Evolutionary conservation across 305 asterid species (phyloP).

Genomic region (Salvia sclarea): DNA sequence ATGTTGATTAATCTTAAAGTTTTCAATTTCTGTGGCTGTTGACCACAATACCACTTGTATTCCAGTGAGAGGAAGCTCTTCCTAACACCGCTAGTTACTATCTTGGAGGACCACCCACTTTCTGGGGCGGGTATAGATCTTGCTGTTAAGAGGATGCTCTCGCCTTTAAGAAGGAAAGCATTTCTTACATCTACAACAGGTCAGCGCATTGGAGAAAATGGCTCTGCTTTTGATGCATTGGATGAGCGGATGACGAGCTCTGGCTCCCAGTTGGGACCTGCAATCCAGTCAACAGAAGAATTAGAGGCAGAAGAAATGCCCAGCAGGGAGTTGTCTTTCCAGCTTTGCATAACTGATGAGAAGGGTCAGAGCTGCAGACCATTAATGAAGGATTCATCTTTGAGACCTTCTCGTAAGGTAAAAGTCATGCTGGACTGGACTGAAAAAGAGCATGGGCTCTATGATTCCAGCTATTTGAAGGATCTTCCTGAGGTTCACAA

Average conservation of each 20-base stretch:
- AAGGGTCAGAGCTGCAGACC: constrained; percentile 62
- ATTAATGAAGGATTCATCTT: constrained; percentile 54
- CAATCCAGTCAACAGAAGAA: constrained; percentile 41
- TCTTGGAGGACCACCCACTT: constrained; percentile 65
- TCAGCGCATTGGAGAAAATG: constrained; percentile 43
- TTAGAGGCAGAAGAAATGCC: constrained; percentile 53
- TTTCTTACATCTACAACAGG: constrained; percentile 38
- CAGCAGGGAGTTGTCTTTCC: constrained; percentile 56
- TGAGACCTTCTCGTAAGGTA: constrained; percentile 45
- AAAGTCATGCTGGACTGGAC: constrained; percentile 81
- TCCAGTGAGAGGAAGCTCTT: constrained; percentile 82
- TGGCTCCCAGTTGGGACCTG: constrained; percentile 40
- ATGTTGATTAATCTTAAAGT: constrained; percentile 1
- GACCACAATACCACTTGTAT: constrained; percentile 21
- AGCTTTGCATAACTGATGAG: constrained; percentile 66
- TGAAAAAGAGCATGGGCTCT: constrained; percentile 56
- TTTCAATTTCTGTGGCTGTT: constrained; percentile 29
- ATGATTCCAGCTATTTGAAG: constrained; percentile 67
- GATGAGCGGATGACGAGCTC: constrained; percentile 41
- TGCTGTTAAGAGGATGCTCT: constrained; percentile 64
- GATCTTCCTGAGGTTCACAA: constrained; percentile 86
- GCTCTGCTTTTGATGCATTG: constrained; percentile 34
- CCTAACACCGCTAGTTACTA: constrained; percentile 81
- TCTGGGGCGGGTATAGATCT: constrained; percentile 65
- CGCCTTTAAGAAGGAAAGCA: constrained; percentile 59